phyloP scores from a whole-genome alignment of 495 filamentous ascomycete species.

The Penicillium mononematosum region DNA sequence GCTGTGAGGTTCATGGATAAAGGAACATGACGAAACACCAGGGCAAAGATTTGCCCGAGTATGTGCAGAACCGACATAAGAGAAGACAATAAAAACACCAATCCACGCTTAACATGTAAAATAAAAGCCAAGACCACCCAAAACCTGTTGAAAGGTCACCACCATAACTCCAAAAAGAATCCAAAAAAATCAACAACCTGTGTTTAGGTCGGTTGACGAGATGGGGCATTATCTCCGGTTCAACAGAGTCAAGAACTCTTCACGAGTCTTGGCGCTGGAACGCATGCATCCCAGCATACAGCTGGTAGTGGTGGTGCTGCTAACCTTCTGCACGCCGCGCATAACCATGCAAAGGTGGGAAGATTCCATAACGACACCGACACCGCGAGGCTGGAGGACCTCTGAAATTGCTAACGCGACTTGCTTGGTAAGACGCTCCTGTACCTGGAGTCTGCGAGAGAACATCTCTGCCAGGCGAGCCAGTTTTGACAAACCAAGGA shows the following conservation, averaged over 20 bases:
- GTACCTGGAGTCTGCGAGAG: conserved; percentile 85
- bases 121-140: conserved; percentile 10
- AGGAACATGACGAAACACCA: conserved; percentile 1
- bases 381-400: conserved; percentile 83
- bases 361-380: conserved; percentile 96
- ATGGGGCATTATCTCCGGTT: conserved; percentile 51
- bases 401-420: conserved; percentile 93
- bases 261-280: conserved; percentile 85
- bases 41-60: conserved; percentile 8
- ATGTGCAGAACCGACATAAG: conserved; percentile 19
- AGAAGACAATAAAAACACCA: conserved; percentile 11
- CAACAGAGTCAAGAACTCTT: conserved; percentile 87
- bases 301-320: conserved; percentile 84
- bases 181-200: conserved; percentile 14
- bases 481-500: conserved; percentile 93
- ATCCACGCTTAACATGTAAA: conserved; percentile 14
- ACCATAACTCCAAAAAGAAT: conserved; percentile 41
- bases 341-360: conserved; percentile 99
- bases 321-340: conserved; percentile 89
- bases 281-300: conserved; percentile 95
- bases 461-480: conserved; percentile 98
- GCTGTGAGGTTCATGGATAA: neutral
- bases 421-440: conserved; percentile 93
- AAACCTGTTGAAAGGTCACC: conserved; percentile 42
- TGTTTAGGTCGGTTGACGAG: neutral